Evolutionary conservation across 1,284 basidiomycete genomes (phyloP).

Genomic region (Ustilago xerochloae): DNA sequence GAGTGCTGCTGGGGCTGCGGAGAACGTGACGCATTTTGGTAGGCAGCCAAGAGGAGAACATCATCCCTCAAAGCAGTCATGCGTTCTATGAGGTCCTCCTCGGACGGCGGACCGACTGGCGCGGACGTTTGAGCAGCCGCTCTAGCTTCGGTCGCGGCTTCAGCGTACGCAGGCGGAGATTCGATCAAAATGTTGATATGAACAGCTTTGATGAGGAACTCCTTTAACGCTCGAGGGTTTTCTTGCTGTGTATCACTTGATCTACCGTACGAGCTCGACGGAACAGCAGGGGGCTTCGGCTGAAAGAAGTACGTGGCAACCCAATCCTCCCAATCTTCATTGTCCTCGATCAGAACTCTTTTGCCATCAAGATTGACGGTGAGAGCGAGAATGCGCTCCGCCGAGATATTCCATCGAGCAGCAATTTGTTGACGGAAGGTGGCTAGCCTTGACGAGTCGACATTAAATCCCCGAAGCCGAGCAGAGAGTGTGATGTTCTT

Average conservation of each 20-base stretch:
- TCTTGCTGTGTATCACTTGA: neutral
- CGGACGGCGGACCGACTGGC: too few relatives aligned
- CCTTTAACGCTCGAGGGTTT: neutral
- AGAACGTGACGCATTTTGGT: too few relatives aligned
- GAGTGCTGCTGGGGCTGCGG: too few relatives aligned
- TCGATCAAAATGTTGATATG: constrained; percentile 17
- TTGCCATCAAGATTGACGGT: neutral
- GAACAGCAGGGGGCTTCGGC: neutral
- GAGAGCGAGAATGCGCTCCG: constrained; percentile 10
- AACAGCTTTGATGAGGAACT: neutral
- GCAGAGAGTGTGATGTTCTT: constrained; percentile 5
- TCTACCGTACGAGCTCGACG: neutral
- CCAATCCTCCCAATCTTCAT: constrained; percentile 26
- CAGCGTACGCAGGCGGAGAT: neutral
- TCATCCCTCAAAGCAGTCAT: too few relatives aligned
- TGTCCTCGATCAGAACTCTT: constrained; percentile 12
- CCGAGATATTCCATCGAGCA: constrained; percentile 2
- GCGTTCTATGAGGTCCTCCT: too few relatives aligned
- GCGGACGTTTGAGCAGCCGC: too few relatives aligned
- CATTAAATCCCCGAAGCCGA: neutral
- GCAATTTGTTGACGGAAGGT: constrained; percentile 14
- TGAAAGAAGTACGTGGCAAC: constrained; percentile 3
- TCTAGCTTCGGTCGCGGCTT: too few relatives aligned
- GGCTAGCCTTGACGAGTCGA: too few relatives aligned
- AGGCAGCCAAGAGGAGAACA: too few relatives aligned